These are phyloP conservation scores for Podila minutissima DNA, from an alignment of 192 early-diverging fungal genomes.

Conservation along the genomic window DNA sequence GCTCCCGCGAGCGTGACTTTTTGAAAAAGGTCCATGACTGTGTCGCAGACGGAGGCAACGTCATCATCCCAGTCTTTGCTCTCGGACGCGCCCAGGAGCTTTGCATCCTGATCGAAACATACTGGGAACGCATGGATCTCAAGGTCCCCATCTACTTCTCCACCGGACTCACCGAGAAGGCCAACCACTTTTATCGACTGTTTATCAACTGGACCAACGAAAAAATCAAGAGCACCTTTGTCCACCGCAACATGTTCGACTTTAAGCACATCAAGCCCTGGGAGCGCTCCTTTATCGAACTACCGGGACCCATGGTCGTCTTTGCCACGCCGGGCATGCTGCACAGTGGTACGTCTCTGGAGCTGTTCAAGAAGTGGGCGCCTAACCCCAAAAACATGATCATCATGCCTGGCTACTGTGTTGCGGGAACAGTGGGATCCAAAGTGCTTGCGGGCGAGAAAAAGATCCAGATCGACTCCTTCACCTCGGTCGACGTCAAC, in stretches of 20 bases:
- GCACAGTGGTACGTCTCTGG: conserved; percentile 94
- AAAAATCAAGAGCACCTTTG: conserved; percentile 94
- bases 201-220: conserved; percentile 99
- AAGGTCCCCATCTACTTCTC: conserved; percentile 96
- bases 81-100: conserved; percentile 97
- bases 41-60: conserved; percentile 83
- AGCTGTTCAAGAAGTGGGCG: conserved; percentile 97
- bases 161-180: conserved; percentile 91
- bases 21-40: conserved; percentile 87
- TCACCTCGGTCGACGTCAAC: conserved; percentile 81
- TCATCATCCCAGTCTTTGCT: conserved; percentile 98
- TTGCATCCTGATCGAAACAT: conserved; percentile 93
- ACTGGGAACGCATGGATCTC: conserved; percentile 93
- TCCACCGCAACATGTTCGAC: conserved; percentile 96
- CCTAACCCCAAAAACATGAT: conserved; percentile 93
- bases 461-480: conserved; percentile 83
- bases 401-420: conserved; percentile 98
- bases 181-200: conserved; percentile 96
- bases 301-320: conserved; percentile 92
- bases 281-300: conserved; percentile 73
- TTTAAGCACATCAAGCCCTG: conserved; percentile 93
- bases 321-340: conserved; percentile 99
- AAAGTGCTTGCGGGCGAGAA: conserved; percentile 93
- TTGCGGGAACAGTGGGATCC: conserved; percentile 95
- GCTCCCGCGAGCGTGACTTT: conserved; percentile 93